phyloP scores from a whole-genome alignment of 169 alveolate species.

The Eimeria tenella region DNA sequence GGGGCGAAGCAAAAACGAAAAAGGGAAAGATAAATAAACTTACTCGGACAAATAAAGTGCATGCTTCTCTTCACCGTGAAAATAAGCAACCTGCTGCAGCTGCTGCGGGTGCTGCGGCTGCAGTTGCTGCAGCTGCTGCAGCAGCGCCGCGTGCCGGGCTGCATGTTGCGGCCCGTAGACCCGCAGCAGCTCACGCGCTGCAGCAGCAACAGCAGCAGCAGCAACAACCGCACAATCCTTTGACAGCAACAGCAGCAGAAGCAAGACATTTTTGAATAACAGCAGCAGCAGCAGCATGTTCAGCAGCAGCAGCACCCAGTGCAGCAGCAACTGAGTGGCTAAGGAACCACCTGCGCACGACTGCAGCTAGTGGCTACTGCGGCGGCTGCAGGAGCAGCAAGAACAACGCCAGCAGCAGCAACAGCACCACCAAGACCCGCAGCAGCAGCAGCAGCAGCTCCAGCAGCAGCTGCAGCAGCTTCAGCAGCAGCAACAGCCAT shows the following conservation, averaged over 20 bases:
- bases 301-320: too few species aligned
- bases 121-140: constrained; percentile 34
- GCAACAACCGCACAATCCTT: too few species aligned
- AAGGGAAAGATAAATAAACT: background rate
- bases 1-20: background rate
- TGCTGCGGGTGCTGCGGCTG: constrained; percentile 63
- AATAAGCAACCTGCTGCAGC: constrained; percentile 44
- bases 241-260: too few species aligned
- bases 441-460: background rate
- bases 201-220: too few species aligned
- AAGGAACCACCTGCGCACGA: background rate
- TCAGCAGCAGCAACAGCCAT: background rate
- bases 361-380: background rate
- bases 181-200: constrained; percentile 56
- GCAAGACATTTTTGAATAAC: too few species aligned
- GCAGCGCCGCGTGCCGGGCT: constrained; percentile 20
- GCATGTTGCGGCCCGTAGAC: constrained; percentile 25
- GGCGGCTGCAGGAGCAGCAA: background rate
- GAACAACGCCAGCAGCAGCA: background rate
- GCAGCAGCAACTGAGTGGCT: background rate
- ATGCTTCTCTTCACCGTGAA: constrained; percentile 37
- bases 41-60: constrained; percentile 55
- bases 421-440: too few species aligned
- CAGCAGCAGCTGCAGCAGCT: background rate
- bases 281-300: too few species aligned